Evolutionary conservation across 1,139 yeast genomes (phyloP).

Genomic region (Lodderomyces metapsilosis): DNA sequence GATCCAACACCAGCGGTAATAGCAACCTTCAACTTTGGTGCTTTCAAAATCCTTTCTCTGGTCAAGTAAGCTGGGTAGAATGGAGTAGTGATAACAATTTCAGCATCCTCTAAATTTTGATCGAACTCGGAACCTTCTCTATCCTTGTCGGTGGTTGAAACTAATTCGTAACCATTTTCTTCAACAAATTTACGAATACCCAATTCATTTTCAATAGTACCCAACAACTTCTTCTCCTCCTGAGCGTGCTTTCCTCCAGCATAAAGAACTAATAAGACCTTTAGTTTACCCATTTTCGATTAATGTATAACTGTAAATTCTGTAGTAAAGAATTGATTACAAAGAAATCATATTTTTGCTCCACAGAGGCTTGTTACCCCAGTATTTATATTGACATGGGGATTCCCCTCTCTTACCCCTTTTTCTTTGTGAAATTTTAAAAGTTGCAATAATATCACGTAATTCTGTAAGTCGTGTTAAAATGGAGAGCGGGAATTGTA

Average conservation of each 20-base stretch:
- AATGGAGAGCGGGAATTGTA: neutral
- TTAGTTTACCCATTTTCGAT: slow-evolving; percentile 24
- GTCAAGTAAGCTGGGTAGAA: slow-evolving; percentile 82
- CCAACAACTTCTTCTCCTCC: slow-evolving; percentile 61
- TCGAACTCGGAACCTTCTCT: slow-evolving; percentile 11
- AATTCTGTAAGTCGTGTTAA: neutral
- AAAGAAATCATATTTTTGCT: too few relatives aligned
- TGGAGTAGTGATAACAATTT: slow-evolving; percentile 77
- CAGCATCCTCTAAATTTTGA: slow-evolving; percentile 37
- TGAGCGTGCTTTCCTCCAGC: slow-evolving; percentile 58
- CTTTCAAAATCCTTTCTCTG: slow-evolving; percentile 62
- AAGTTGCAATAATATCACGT: slow-evolving; percentile 1
- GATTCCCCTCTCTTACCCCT: neutral
- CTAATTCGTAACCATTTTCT: slow-evolving; percentile 63
- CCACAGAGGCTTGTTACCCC: neutral
- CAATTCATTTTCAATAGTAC: slow-evolving; percentile 73
- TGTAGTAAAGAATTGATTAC: neutral
- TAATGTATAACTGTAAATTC: neutral
- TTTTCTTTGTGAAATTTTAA: neutral
- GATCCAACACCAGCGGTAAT: slow-evolving; percentile 87
- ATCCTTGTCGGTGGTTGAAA: slow-evolving; percentile 69
- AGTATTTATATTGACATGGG: neutral
- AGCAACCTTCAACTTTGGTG: slow-evolving; percentile 69
- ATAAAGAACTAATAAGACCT: slow-evolving; percentile 53
- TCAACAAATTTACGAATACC: slow-evolving; percentile 69